Percentiles rank a stretch among this genome's conserved stretches.
Conservation (phyloP, 306 rosid species). For the Begonia loranthoides region DNA sequence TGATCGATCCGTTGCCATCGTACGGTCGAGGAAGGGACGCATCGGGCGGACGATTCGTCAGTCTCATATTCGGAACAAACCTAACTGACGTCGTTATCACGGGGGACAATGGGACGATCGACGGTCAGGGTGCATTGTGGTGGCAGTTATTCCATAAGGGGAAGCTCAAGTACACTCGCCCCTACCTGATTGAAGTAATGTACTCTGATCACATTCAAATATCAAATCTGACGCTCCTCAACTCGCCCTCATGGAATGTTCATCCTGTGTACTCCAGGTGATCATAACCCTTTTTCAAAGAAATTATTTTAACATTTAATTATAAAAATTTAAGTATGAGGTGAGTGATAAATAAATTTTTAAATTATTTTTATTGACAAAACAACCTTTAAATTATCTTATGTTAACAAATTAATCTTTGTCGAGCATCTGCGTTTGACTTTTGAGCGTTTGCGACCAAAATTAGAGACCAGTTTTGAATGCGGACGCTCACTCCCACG, state of each 20-base stretch:
- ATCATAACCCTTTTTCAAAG: background rate
- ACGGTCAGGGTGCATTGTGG: conserved; percentile 33
- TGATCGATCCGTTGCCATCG: conserved; percentile 27
- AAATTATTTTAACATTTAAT: too few species aligned
- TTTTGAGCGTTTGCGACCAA: too few species aligned
- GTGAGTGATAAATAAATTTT: too few species aligned
- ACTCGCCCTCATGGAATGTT: conserved; percentile 35
- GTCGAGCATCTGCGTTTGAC: too few species aligned
- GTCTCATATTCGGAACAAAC: conserved; percentile 32
- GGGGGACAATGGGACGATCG: conserved; percentile 36
- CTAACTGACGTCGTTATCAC: conserved; percentile 32
- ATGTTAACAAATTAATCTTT: too few species aligned
- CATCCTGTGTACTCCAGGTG: conserved; percentile 43
- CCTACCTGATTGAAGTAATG: conserved; percentile 34
- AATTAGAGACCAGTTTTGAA: too few species aligned
- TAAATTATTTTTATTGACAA: too few species aligned
- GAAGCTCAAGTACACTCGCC: conserved; percentile 39
- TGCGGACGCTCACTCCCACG: too few species aligned
- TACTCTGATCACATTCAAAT: conserved; percentile 19
- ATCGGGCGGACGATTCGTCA: conserved; percentile 26
- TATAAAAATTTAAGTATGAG: too few species aligned
- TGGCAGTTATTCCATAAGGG: conserved; percentile 38
- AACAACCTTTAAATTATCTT: too few species aligned
- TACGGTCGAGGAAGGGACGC: conserved; percentile 39
- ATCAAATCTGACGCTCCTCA: conserved; percentile 28